Evolutionary conservation across 805 yeast genomes (phyloP), one percentile per base, ranked within the genome.

Genomic region (Cyberlindnera euphorbiiphila): DNA sequence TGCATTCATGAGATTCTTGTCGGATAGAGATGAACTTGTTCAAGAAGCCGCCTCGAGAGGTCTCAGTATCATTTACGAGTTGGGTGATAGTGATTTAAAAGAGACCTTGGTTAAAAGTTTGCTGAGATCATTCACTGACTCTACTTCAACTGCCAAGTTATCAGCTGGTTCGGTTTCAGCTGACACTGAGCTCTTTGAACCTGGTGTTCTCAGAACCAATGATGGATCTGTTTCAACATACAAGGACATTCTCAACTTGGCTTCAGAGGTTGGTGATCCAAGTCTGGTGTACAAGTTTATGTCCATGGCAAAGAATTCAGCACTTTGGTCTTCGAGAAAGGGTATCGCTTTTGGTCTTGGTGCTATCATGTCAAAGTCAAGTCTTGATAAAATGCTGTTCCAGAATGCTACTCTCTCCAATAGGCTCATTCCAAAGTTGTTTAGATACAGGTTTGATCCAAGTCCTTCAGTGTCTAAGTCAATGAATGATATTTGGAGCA

Each of bases 341-440:
- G 98, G 98, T 35, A 78, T 88, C 52, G 98, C 98, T 0, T 91
- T 85, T 64, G 97, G 98, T 0, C 67, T 91, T 25, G 91, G 96
- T 9, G 79, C 86, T 1, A 81, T 91, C 30, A 64, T 91, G 57
- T 81, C 95, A 2, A 85, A 85, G 50, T 70, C 89, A 0, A 79
- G 84, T 42, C 65, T 91, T 34, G 84, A 81, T 43, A 71, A 75
- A 9, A 61, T 84, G 51, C 57, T 86, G 16, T 47, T 68, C 1
- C 66, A 74, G 2, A 78, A 86, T 51, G 60, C 71, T 3, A 59
- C 61, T 1, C 61, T 85, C 18, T 68, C 91, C 1, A 62, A 64
- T 27, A 70, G 75, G 30, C 69, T 93, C 37, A 75, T 91, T 32
- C 95, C 96, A 2, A 85, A 85, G 51, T 69, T 91, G 19, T 93